Evolutionary conservation across 2,329 filamentous ascomycete genomes (phyloP), one percentile per base, ranked within the genome.

Genomic region (Hymenoscyphus fraxineus): DNA sequence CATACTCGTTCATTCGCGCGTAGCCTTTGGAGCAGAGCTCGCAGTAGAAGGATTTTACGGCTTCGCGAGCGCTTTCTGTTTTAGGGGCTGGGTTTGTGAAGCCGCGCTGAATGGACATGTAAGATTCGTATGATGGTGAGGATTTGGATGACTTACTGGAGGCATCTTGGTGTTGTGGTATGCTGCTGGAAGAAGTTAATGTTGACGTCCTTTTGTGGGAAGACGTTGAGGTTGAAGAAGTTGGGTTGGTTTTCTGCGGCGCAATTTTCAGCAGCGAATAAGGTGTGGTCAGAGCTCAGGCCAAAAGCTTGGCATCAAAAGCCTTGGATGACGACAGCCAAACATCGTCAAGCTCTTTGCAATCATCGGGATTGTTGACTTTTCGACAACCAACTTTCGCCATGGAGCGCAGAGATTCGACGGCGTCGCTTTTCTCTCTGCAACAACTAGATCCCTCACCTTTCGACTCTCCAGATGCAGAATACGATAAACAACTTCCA

Each of bases 1-100:
- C 94, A 77, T 96, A 97, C 76, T 98, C 94, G 75, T 96, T 94
- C 83, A 96, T 94, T 63, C 95, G 92, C 1, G 89, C 88, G 79
- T 98, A 99, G 72, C 93, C 94, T 79, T 98, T 98, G 68, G 90
- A 88, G 81, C 95, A 98, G 62, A 98, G 85, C 51, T 88, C 85
- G 80, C 89, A 96, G 79, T 91, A 93, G 79, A 96, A 95, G 40
- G 90, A 87, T 73, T 88, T 90, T 59, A 91, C 82, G 16, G 91
- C 91, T 73, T 91, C 89, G 67, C 91, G 88, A 9, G 91, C 92
- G 63, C 80, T 83, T 67, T 85, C 83, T 39, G 84, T 87, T 73
- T 80, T 79, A 7, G 78, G 79, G 32, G 80, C 75, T 35, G 79
- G 78, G 64, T 82, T 79, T 40, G 78, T 83, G 68, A 78, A 77